These are phyloP conservation scores for Cenchrus purpureus DNA, from an alignment of 176 grass and related monocot genomes.

Conservation along the genomic window DNA sequence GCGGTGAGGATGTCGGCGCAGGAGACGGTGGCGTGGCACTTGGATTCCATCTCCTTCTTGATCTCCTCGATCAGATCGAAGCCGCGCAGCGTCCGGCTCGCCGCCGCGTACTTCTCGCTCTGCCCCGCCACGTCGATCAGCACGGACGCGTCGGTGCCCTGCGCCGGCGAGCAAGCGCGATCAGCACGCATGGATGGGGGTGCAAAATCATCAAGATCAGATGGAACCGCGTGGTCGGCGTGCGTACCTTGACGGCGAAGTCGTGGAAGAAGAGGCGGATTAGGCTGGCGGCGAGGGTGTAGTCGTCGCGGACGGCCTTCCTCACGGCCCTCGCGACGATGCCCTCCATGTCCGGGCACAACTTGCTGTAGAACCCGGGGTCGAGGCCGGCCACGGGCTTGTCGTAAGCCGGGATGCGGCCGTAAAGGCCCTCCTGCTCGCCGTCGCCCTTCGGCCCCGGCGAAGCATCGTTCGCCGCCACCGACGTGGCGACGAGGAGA, in stretches of 20 bases:
- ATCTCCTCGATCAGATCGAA: constrained; percentile 75
- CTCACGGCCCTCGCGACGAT: constrained; percentile 50
- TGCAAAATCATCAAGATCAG: not conserved
- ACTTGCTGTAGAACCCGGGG: constrained; percentile 38
- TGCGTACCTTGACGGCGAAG: constrained; percentile 59
- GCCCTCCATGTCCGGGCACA: constrained; percentile 64
- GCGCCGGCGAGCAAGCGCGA: not conserved
- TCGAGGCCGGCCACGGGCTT: constrained; percentile 18
- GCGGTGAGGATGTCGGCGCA: constrained; percentile 89
- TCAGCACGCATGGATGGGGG: not conserved
- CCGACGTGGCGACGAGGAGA: not conserved
- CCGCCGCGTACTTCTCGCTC: constrained; percentile 67
- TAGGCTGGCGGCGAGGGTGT: constrained; percentile 57
- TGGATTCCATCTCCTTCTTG: constrained; percentile 67
- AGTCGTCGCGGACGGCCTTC: constrained; percentile 46
- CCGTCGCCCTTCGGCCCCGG: not conserved
- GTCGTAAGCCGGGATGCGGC: constrained; percentile 7
- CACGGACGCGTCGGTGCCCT: constrained; percentile 86
- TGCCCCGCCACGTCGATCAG: constrained; percentile 49
- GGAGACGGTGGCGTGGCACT: constrained; percentile 67
- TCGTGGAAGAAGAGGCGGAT: constrained; percentile 69
- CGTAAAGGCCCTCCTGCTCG: not conserved
- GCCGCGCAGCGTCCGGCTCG: constrained; percentile 71
- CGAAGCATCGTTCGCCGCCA: not conserved
- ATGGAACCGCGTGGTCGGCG: not conserved